A percentile compares a stretch with the other conserved stretches of the same genome.
phyloP scores from a whole-genome alignment of 768 basidiomycete genomes.

The Suillus hirtellus region DNA sequence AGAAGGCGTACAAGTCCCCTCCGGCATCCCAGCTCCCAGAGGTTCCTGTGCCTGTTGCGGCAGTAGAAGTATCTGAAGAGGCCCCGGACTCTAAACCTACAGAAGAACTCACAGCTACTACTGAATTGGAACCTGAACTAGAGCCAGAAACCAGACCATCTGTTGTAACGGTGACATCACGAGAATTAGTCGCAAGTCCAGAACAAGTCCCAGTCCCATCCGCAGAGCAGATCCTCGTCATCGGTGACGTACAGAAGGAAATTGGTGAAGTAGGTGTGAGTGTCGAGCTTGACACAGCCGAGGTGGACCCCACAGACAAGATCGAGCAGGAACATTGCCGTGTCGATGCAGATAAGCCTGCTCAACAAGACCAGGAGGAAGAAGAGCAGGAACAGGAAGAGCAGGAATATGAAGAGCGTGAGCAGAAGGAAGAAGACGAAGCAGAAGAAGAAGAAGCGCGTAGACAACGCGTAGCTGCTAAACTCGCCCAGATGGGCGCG shows the following conservation, averaged over 20 bases:
- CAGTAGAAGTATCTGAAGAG: conserved; percentile 1
- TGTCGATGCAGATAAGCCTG: conserved; percentile 10
- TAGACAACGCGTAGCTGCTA: conserved; percentile 58
- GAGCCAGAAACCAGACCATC: conserved; percentile 4
- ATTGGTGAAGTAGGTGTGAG: conserved; percentile 11
- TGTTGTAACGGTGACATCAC: conserved; percentile 6
- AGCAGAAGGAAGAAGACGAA: conserved; percentile 29
- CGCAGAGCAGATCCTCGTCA: conserved; percentile 9
- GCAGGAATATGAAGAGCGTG: conserved; percentile 15
- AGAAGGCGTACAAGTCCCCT: conserved; percentile 58
- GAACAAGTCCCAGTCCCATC: conserved; percentile 8
- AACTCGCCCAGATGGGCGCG: conserved; percentile 61
- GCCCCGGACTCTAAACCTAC: neutral
- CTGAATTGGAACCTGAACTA: neutral
- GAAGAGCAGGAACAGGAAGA: conserved; percentile 11
- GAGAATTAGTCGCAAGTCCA: conserved; percentile 5
- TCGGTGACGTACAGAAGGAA: conserved; percentile 18
- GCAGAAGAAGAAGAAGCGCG: conserved; percentile 58
- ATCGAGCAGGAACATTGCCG: conserved; percentile 19
- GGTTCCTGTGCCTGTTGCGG: conserved; percentile 25
- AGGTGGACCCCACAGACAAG: conserved; percentile 14
- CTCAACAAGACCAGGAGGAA: conserved; percentile 16
- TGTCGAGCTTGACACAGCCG: conserved; percentile 10
- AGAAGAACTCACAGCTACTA: neutral
- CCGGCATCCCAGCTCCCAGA: conserved; percentile 33